A percentile compares a stretch with the other conserved stretches of the same genome.
phyloP scores from a whole-genome alignment of 1,139 yeast genomes.

The Geotrichum bryndzae region DNA sequence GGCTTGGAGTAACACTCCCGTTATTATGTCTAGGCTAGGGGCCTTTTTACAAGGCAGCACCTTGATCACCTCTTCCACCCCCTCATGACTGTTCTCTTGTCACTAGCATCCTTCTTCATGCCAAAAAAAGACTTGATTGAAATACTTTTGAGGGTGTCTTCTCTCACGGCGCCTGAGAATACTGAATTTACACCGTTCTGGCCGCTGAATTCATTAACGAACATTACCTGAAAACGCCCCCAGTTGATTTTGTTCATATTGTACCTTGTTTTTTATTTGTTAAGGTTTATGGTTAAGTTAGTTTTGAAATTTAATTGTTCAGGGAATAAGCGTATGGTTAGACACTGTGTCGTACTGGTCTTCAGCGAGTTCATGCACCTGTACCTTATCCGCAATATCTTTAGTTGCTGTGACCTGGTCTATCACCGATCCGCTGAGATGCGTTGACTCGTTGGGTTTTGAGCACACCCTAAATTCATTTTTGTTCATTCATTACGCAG shows the following conservation, averaged over 20 bases:
- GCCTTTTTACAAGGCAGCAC: background rate
- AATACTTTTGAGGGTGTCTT: background rate
- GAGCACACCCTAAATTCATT: background rate
- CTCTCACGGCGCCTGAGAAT: background rate
- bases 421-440: background rate
- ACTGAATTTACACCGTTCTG: background rate
- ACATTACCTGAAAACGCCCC: background rate
- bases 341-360: background rate
- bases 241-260: background rate
- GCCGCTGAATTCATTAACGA: background rate
- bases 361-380: background rate
- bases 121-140: background rate
- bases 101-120: background rate
- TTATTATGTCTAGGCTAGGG: background rate
- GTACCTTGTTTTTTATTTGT: background rate
- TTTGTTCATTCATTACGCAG: background rate
- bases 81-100: background rate
- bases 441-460: background rate
- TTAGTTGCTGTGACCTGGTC: background rate
- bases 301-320: background rate
- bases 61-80: background rate
- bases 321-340: background rate
- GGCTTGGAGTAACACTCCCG: background rate
- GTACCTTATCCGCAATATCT: background rate
- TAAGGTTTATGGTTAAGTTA: background rate